phyloP scores from a whole-genome alignment of 257 asterid species.

The Solanum ossicruentum region DNA sequence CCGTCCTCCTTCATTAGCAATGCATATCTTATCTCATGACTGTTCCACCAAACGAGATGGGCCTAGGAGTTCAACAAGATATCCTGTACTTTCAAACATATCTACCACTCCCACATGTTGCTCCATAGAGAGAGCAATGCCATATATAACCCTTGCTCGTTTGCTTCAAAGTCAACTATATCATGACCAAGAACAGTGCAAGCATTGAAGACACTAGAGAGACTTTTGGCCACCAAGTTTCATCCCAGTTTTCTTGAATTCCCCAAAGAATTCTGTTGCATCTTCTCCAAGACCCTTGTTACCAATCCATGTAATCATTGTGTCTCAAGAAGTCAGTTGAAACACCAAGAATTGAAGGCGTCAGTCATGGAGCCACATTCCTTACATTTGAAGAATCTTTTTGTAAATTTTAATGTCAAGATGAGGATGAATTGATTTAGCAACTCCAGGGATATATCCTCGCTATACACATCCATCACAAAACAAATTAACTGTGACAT shows the following conservation, averaged over 20 bases:
- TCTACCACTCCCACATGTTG: conserved; percentile 57
- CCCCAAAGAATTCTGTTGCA: conserved; percentile 49
- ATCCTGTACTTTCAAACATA: conserved; percentile 71
- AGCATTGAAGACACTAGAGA: conserved; percentile 39
- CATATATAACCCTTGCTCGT: conserved; percentile 43
- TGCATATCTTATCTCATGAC: conserved; percentile 38
- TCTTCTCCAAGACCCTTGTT: conserved; percentile 56
- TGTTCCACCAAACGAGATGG: conserved; percentile 48
- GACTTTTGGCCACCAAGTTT: conserved; percentile 65
- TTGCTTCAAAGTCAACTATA: conserved; percentile 42
- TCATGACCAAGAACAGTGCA: conserved; percentile 47
- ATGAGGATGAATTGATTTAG: conserved; percentile 36
- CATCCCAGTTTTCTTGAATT: conserved; percentile 52
- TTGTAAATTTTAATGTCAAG: conserved; percentile 41
- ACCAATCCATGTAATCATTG: conserved; percentile 62
- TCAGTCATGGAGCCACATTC: conserved; percentile 57
- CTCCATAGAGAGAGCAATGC: conserved; percentile 48
- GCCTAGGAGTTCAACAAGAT: conserved; percentile 43
- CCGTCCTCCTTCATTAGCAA: conserved; percentile 74
- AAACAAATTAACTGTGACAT: conserved; percentile 36
- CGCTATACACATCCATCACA: conserved; percentile 57
- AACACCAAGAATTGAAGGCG: conserved; percentile 39
- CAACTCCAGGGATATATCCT: conserved; percentile 48
- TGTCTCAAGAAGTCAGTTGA: conserved; percentile 64
- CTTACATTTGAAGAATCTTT: conserved; percentile 62